Percentiles rank a stretch among this genome's conserved stretches.
Evolutionary conservation across 192 early-diverging fungal genomes (phyloP).

Genomic region (Backusella parvicylindrica): DNA sequence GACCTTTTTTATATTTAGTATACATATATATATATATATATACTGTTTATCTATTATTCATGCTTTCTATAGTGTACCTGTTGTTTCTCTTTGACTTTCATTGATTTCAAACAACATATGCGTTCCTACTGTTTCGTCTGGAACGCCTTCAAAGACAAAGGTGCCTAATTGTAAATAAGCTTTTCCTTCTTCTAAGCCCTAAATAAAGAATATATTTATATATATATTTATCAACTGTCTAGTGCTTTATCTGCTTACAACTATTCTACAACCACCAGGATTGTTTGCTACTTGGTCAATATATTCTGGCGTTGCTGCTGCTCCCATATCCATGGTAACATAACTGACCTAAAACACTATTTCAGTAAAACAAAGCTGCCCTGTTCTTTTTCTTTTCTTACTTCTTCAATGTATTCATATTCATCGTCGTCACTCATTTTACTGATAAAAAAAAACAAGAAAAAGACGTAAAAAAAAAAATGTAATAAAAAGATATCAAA

Average conservation of each 20-base stretch:
- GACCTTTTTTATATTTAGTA: not conserved
- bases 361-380: too few relatives aligned
- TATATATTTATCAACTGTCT: not conserved
- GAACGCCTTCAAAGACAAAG: constrained; percentile 1
- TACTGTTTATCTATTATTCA: not conserved
- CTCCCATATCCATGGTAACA: constrained; percentile 5
- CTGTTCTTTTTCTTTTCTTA: not conserved
- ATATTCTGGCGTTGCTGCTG: not conserved
- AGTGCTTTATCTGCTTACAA: not conserved
- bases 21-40: too few relatives aligned
- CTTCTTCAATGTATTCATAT: constrained; percentile 17
- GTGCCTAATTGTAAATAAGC: not conserved
- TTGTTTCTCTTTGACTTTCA: not conserved
- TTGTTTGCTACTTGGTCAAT: not conserved
- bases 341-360: constrained; percentile 9
- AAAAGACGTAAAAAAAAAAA: not conserved
- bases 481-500: not conserved
- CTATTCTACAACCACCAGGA: not conserved
- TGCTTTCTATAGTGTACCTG: not conserved
- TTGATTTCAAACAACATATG: constrained; percentile 4
- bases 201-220: not conserved
- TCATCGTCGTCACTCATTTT: not conserved
- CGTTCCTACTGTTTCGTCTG: constrained; percentile 12
- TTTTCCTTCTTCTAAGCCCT: constrained; percentile 8
- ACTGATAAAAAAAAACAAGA: not conserved